These are phyloP conservation scores for Nyssa sinensis DNA, from an alignment of 148 eudicot genomes.

Conservation along the genomic window DNA sequence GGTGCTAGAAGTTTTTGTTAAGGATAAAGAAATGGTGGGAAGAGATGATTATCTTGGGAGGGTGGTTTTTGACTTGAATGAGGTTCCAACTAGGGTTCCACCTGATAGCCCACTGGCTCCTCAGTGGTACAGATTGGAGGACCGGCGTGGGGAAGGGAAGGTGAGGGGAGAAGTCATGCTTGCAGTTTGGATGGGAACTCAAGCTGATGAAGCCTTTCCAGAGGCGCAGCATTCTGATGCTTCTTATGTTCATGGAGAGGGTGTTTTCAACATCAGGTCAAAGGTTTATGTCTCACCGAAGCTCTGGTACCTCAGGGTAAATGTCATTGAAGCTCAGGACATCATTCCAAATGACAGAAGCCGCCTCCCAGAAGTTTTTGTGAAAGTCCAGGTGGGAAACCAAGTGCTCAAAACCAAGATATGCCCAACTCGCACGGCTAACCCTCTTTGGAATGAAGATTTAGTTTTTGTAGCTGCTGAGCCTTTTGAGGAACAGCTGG, in stretches of 20 bases:
- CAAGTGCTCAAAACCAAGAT: conserved; percentile 30
- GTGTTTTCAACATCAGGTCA: conserved; percentile 35
- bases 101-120: conserved; percentile 47
- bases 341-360: conserved; percentile 28
- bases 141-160: conserved; percentile 28
- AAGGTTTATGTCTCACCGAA: conserved; percentile 46
- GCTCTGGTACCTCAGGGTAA: conserved; percentile 44
- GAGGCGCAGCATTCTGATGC: conserved; percentile 47
- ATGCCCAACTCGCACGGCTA: conserved; percentile 27
- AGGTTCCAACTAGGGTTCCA: conserved; percentile 39
- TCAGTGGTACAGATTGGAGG: conserved; percentile 44
- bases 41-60: conserved; percentile 37
- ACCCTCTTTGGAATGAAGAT: conserved; percentile 45
- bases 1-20: conserved; percentile 29
- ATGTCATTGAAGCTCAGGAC: conserved; percentile 42
- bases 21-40: conserved; percentile 37
- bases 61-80: conserved; percentile 38
- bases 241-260: conserved; percentile 37
- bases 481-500: conserved; percentile 41
- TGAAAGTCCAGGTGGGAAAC: conserved; percentile 37
- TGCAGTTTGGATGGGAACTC: conserved; percentile 51
- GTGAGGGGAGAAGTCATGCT: conserved; percentile 32
- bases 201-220: conserved; percentile 47
- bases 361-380: conserved; percentile 35
- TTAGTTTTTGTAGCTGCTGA: conserved; percentile 42